Conservation (phyloP, 345 rosid species). For the Cochlearia excelsa region DNA sequence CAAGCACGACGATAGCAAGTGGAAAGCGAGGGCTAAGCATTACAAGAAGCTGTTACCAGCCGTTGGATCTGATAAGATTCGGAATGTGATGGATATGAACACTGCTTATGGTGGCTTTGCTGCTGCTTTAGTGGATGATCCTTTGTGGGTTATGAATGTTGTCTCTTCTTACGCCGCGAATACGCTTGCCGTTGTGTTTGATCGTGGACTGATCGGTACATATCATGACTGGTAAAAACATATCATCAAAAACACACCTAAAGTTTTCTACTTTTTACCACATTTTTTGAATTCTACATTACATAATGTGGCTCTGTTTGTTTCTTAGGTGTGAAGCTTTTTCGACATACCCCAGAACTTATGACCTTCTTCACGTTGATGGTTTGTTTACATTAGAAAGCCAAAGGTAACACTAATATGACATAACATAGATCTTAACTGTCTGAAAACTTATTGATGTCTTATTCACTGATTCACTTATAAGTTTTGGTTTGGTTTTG, state of each 20-base stretch:
- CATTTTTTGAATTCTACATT: too few relatives aligned
- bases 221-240: conserved; percentile 93
- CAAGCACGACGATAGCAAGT: conserved; percentile 75
- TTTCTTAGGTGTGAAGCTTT: too few relatives aligned
- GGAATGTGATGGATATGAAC: conserved; percentile 99
- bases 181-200: conserved; percentile 77
- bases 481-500: conserved; percentile 1
- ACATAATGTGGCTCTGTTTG: too few relatives aligned
- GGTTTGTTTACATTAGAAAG: too few relatives aligned
- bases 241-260: not conserved
- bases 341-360: too few relatives aligned
- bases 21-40: conserved; percentile 78
- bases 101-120: conserved; percentile 95
- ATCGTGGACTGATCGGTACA: conserved; percentile 94
- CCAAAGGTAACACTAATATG: conserved; percentile 42
- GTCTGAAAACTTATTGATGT: conserved; percentile 4
- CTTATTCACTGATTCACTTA: too few relatives aligned
- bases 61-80: conserved; percentile 70
- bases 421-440: conserved; percentile 15
- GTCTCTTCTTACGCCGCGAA: conserved; percentile 80
- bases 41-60: conserved; percentile 85
- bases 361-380: too few relatives aligned
- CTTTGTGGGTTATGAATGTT: conserved; percentile 96
- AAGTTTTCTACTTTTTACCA: conserved; percentile 11
- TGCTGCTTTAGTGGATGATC: conserved; percentile 67